Percentiles rank a stretch among this genome's conserved stretches.
These are phyloP conservation scores for Penicillium freii DNA, from an alignment of 2,329 filamentous ascomycete genomes.

Conservation along the genomic window DNA sequence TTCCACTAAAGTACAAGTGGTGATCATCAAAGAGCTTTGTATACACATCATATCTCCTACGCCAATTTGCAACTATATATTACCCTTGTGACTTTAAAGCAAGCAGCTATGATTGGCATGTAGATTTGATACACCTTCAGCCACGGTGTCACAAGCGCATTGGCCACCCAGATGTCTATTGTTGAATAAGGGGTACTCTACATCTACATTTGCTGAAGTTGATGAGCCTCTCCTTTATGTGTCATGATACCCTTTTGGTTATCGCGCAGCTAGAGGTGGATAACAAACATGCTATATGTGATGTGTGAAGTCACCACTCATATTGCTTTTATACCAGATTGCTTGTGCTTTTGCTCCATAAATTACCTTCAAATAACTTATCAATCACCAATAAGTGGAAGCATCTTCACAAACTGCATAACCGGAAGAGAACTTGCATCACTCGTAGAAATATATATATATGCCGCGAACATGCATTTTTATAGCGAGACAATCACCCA, in stretches of 20 bases:
- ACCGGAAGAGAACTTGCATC: not conserved
- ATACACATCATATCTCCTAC: not conserved
- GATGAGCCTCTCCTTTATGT: not conserved
- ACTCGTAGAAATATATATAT: not conserved
- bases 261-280: not conserved
- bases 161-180: not conserved
- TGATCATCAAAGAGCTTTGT: not conserved
- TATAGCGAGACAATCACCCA: not conserved
- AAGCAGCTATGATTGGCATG: not conserved
- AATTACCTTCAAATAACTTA: not conserved
- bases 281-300: not conserved
- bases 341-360: fast-evolving
- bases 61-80: not conserved
- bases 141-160: constrained; percentile 7
- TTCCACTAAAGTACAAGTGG: not conserved
- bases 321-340: not conserved
- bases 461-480: not conserved
- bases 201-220: not conserved
- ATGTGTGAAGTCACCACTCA: not conserved
- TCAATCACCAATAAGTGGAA: not conserved
- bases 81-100: not conserved
- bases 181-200: not conserved
- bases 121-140: constrained; percentile 6
- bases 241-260: not conserved
- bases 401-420: not conserved